Base-by-base conservation (phyloP, 2,329 filamentous ascomycete genomes). In the Fusarium equiseti region DNA sequence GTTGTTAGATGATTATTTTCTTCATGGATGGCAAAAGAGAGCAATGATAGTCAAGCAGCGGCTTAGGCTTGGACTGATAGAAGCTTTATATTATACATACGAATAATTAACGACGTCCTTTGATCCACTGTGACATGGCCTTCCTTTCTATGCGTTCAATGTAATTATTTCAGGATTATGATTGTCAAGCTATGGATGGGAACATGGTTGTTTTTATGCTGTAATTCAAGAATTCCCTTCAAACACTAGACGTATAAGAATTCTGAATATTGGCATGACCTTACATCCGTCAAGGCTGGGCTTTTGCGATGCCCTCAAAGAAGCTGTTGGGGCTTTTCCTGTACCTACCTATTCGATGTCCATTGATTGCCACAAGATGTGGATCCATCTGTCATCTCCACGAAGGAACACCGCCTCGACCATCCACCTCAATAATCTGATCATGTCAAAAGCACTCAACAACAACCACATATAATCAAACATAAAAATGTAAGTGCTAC, bases 71-170 rank as follows among this genome's bases (percentile, higher is more conserved):
- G 61, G 66, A 53, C 59, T 68, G 43, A 75, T 75, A 75, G 73
- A 75, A 46, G 65, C 70, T 67, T 63, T 52, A 74, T 71, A 70
- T 27, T 66, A 72, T 67, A 73, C 71, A 75, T 53, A 68, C 66
- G 70, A 73, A 52, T 60, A 73, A 42, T 44, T 38, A 18, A 44
- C 15, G 48, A 53, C 54, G 46, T 26, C 35, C 20, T 18, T 38
- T 38, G 18, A 27, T 40, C 11, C 27, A 24, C 44, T 26, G 20
- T 29, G 55, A 53, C 35, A 3, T 27, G 13, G 32, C 12, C 24
- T 51, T 27, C 24, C 11, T 13, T 38, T 44, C 20, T 16, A 24
- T 24, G 18, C 10, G 35, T 38, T n/a, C 12, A n/a, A 38, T n/a
- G 35, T 38, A n/a, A n/a, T 38, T 38, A 11, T n/a, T n/a, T 12